Percentiles rank a stretch among this genome's conserved stretches.
Conservation (phyloP, 2,329 filamentous ascomycete species). For the Didymella exigua region DNA sequence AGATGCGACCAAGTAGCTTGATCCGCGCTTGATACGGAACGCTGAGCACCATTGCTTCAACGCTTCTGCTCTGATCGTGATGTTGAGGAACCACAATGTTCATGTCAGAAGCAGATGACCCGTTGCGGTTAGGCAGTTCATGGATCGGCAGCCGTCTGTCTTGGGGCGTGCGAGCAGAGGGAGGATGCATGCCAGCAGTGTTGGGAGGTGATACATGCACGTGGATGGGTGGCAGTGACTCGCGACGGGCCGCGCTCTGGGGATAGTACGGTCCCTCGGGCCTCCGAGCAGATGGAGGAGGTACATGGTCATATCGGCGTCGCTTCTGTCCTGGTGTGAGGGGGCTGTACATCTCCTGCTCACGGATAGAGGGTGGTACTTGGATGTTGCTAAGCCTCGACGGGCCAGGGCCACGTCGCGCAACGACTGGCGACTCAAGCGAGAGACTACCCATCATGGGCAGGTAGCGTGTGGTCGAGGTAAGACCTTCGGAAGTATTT, state of each 20-base stretch:
- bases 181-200: constrained; percentile 41
- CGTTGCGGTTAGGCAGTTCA: constrained; percentile 13
- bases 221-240: constrained; percentile 44
- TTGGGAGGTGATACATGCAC: constrained; percentile 41
- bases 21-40: constrained; percentile 79
- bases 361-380: constrained; percentile 29
- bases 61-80: constrained; percentile 53
- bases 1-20: constrained; percentile 75
- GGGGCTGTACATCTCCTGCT: constrained; percentile 36
- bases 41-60: constrained; percentile 75
- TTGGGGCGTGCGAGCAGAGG: constrained; percentile 36
- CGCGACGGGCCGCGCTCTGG: constrained; percentile 32
- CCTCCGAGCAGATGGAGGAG: constrained; percentile 59
- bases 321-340: constrained; percentile 45
- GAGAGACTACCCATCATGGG: constrained; percentile 51
- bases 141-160: constrained; percentile 21
- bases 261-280: constrained; percentile 57
- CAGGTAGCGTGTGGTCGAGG: constrained; percentile 42
- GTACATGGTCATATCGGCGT: constrained; percentile 41
- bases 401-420: constrained; percentile 31
- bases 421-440: constrained; percentile 42
- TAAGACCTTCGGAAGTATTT: constrained; percentile 40
- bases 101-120: constrained; percentile 26
- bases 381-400: constrained; percentile 40
- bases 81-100: constrained; percentile 29